Evolutionary conservation across 805 yeast genomes (phyloP).

Genomic region (Clavispora vitiphila): DNA sequence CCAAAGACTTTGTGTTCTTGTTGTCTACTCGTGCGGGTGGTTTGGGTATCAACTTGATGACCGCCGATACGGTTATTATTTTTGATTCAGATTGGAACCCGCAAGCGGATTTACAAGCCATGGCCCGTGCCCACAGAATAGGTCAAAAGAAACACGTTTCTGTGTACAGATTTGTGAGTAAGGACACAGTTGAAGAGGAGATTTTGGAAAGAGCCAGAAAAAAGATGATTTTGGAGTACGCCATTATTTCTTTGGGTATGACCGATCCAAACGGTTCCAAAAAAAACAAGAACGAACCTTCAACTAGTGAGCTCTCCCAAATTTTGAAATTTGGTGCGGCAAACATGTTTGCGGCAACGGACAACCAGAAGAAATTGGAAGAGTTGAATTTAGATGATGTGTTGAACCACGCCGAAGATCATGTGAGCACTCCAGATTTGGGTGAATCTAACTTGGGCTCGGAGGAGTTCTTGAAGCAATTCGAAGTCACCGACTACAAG

Average conservation of each 20-base stretch:
- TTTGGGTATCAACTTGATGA: slow-evolving; percentile 95
- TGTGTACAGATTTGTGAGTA: slow-evolving; percentile 96
- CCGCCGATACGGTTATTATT: slow-evolving; percentile 97
- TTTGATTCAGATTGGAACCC: slow-evolving; percentile 99
- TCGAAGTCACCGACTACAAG: slow-evolving; percentile 97
- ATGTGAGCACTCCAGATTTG: slow-evolving; percentile 89
- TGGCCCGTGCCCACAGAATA: slow-evolving; percentile 99
- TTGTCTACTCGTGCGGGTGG: slow-evolving; percentile 98
- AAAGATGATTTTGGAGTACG: slow-evolving; percentile 97
- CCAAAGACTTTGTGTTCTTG: slow-evolving; percentile 85
- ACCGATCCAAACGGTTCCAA: slow-evolving; percentile 60
- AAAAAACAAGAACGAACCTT: slow-evolving; percentile 65
- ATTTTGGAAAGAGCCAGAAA: slow-evolving; percentile 94
- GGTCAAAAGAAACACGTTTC: slow-evolving; percentile 99
- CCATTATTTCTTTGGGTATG: slow-evolving; percentile 92
- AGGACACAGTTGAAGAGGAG: slow-evolving; percentile 97
- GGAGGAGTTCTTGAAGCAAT: slow-evolving; percentile 93
- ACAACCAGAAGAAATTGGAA: slow-evolving; percentile 93
- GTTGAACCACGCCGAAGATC: slow-evolving; percentile 94
- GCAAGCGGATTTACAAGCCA: slow-evolving; percentile 97
- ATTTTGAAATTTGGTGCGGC: slow-evolving; percentile 98
- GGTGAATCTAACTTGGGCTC: slow-evolving; percentile 99
- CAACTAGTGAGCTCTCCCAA: slow-evolving; percentile 80
- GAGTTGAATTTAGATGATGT: slow-evolving; percentile 95
- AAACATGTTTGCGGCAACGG: slow-evolving; percentile 92